Base-by-base conservation (phyloP, 2,329 filamentous ascomycete species). In the Berkeleyomyces basicola region DNA sequence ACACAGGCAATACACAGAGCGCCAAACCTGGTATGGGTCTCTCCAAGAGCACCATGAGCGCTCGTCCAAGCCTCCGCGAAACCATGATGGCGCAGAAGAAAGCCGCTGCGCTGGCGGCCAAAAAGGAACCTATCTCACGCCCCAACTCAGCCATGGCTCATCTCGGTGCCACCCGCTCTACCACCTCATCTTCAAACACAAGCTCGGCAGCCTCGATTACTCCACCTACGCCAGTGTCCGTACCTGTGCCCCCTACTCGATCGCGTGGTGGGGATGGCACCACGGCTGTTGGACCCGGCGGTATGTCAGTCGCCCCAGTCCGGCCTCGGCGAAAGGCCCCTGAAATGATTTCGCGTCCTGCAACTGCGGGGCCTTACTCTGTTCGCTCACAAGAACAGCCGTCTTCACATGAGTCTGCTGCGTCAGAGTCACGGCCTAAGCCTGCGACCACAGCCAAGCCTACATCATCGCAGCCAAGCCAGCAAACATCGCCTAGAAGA, bases 81-180 rank as follows among this genome's bases (percentile, higher is more conserved):
- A 79, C 88, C 3, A 90, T 96, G 78, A 76, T 90, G 69, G 90
- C 90, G 4, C 87, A 92, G 70, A 91, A 90, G 74, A 89, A 78
- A 68, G 82, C 80, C 36, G 70, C 80, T 36, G 70, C 75, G 4
- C 67, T 82, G 67, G 74, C 78, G 43, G 70, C 77, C 42, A 72
- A 70, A 60, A 79, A 74, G 65, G 81, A 78, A 61, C 71, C 83
- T 1, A 82, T 81, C 9, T 70, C 77, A 33, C 75, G 83, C 7
- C 83, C 83, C 1, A 82, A 81, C 7, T 85, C 82, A 42, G 82
- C 83, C 61, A 84, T 85, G 83, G 78, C 83, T 10, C 75, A 80
- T 46, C 78, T 85, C 63, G 81, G 82, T 3, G 80, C 81, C 1
- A 74, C 76, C 47, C 71, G 71, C 5, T 75, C 78, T 3, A 68